Base-by-base conservation (phyloP, 805 yeast genomes). In the Tetrapisispora arboricola region DNA sequence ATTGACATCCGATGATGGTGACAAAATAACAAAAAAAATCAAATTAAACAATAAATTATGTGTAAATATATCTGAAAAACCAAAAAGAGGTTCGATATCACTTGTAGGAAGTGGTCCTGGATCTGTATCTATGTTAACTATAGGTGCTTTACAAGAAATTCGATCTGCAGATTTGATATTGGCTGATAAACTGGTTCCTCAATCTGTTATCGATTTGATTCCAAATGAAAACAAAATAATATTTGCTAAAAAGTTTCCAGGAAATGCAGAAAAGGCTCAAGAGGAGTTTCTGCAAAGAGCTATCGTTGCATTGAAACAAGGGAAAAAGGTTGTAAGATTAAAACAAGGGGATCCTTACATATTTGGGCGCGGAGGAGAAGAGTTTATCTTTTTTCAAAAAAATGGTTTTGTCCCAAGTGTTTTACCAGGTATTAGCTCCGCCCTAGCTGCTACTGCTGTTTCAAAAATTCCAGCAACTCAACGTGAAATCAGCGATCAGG, bases 301-400 rank as follows among this genome's bases (percentile, higher is more conserved):
- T 0, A 62, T 90, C 15, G 71, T 70, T 26, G 80, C 78, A 0
- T 59, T 86, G 20, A 48, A 67, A 21, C 60, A 70, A 39, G 96
- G 96, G 13, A 70, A 75, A 52, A 76, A 75, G 42, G 95, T 90
- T 1, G 94, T 90, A 3, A 70, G 97, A 44, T 71, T 90, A 49
- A 90, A 90, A 60, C 97, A 90, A 63, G 97, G 97, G 26, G 97
- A 90, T 59, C 97, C 97, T 9, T 90, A 86, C 60, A 84, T 90
- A 25, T 90, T 85, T 58, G 97, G 97, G 3, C 76, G 97, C 47
- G 97, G 97, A 33, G 96, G 95, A 31, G 97, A 90, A 63, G 97
- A 90, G 55, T 84, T 61, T 57, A 52, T 75, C 9, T 88, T 68
- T 57, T 90, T 90, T 61, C 54, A 69, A 22, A 52, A 67, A 18